These are phyloP conservation scores for Candida suzukii DNA, from an alignment of 805 yeast species.

Conservation along the genomic window DNA sequence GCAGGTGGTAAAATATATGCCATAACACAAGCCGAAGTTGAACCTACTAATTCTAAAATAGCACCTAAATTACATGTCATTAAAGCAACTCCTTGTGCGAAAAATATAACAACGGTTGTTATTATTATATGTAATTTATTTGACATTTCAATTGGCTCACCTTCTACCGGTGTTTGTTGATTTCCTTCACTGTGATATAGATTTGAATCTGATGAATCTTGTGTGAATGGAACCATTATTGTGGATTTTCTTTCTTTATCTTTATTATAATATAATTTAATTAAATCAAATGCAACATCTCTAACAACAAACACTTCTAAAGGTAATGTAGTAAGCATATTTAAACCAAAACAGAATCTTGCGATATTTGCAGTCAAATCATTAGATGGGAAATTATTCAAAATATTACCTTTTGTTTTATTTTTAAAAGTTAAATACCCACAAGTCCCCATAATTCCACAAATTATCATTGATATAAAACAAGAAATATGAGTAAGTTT, in stretches of 20 bases:
- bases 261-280: conserved; percentile 18
- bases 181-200: too few species aligned
- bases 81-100: conserved; percentile 71
- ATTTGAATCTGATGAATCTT: too few species aligned
- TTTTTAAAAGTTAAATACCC: conserved; percentile 74
- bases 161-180: conserved; percentile 2
- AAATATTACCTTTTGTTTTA: conserved; percentile 76
- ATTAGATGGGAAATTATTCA: conserved; percentile 76
- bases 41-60: conserved; percentile 83
- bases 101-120: conserved; percentile 57
- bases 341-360: conserved; percentile 82
- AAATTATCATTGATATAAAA: conserved; percentile 69
- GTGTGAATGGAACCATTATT: too few species aligned
- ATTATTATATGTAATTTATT: conserved; percentile 48
- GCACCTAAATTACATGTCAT: conserved; percentile 86
- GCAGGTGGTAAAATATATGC: conserved; percentile 89
- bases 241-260: too few species aligned
- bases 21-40: conserved; percentile 86
- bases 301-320: conserved; percentile 85
- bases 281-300: conserved; percentile 72
- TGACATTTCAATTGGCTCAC: conserved; percentile 20
- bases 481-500: conserved; percentile 80
- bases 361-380: conserved; percentile 80
- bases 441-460: conserved; percentile 69
- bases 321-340: conserved; percentile 90